Evolutionary conservation across 345 rosid genomes (phyloP).

Genomic region (Barbarea vulgaris): DNA sequence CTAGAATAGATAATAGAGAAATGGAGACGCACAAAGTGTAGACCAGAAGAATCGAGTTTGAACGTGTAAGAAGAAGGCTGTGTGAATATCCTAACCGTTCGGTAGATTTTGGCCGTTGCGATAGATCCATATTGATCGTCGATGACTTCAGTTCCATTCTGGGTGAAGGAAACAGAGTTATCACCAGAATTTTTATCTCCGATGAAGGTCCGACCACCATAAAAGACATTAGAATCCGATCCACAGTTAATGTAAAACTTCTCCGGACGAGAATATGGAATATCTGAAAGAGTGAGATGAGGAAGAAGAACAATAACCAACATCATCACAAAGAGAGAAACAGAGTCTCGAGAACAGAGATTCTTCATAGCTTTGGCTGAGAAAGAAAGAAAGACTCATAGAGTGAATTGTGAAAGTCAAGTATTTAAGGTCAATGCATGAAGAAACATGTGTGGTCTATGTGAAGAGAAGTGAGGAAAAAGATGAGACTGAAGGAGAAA

Average conservation of each 20-base stretch:
- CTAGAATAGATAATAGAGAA: slow-evolving; percentile 39
- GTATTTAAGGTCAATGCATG: slow-evolving; percentile 11
- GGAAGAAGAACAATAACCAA: slow-evolving; percentile 24
- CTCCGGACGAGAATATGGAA: slow-evolving; percentile 33
- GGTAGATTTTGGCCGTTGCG: slow-evolving; percentile 37
- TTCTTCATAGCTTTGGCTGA: slow-evolving; percentile 16
- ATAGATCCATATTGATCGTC: not conserved
- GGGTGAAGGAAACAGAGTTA: slow-evolving; percentile 31
- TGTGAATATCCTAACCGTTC: slow-evolving; percentile 54
- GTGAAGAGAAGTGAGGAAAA: no score
- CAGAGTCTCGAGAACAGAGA: slow-evolving; percentile 11
- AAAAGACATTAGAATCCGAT: slow-evolving; percentile 24
- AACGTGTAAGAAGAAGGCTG: slow-evolving; percentile 43
- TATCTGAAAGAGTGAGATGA: slow-evolving; percentile 12
- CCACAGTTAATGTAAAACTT: slow-evolving; percentile 63
- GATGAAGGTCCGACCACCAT: slow-evolving; percentile 16
- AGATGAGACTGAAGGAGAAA: no score
- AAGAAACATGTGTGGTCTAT: not conserved
- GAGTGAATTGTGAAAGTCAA: not conserved
- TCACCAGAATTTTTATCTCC: slow-evolving; percentile 45
- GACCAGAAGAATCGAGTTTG: slow-evolving; percentile 28
- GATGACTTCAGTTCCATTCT: slow-evolving; percentile 9
- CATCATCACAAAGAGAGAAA: not conserved
- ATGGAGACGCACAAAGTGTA: slow-evolving; percentile 51
- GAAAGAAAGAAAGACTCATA: not conserved